Base-by-base conservation (phyloP, 257 asterid species). In the Prunella vulgaris region DNA sequence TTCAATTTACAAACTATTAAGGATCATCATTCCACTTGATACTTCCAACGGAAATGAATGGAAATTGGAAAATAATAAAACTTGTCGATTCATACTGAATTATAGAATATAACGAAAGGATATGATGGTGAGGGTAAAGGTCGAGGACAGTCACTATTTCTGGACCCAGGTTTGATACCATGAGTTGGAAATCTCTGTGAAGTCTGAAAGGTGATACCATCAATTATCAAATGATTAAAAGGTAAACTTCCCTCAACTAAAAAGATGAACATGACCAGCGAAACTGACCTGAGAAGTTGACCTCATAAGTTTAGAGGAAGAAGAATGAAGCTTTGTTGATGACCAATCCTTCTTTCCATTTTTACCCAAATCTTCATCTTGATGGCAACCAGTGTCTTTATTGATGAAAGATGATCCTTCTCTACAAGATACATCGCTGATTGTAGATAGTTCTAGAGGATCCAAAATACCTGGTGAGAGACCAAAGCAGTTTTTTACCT, bases 381-480 rank as follows among this genome's bases (percentile, higher is more conserved):
- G 70, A 35, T 58, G 63, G 54, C 70, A 71, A 79, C 82, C 62
- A 68, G 66, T 65, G 30, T 71, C 87, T 80, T 85, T 89, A 66
- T 67, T 75, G 67, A 78, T 75, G 64, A 71, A 66, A 59, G 80
- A 71, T 64, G 80, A 68, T 37, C 77, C 87, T 78, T 78, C 85
- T 59, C 75, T 71, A 67, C 80, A 72, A 76, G 88, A 75, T 56
- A 87, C 79, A 72, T 93, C 95, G 73, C 78, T 88, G 28, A 90
- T 86, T 72, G 84, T 49, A 42, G 98, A 93, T 70, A 93, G 90
- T 76, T 93, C 98, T 8, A 69, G 24, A 18, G 97, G 94, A 83
- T 93, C 89, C 88, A 93, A 78, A 71, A 90, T 93, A 76, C 98
- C 98, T 93, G 79, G 40, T 10, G 58, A 73, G 46, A 71, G 65